These are phyloP conservation scores for Globisporangium carolinianum DNA, from an alignment of 352 stramenopile genomes.

Conservation along the genomic window DNA sequence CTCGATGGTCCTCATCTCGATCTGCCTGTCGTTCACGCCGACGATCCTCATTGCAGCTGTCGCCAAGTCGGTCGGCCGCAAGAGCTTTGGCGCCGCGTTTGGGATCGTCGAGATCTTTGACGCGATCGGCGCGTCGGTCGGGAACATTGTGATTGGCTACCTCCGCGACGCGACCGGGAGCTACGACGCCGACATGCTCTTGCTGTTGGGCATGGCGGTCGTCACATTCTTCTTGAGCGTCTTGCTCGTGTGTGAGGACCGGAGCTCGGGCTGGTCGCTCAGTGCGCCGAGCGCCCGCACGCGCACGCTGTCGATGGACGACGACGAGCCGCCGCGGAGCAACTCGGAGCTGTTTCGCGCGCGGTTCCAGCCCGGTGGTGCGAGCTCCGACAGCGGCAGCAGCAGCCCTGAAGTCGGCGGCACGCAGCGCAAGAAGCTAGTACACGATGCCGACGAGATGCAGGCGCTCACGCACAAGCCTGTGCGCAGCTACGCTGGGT, in stretches of 20 bases:
- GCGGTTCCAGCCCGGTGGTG: constrained; percentile 15
- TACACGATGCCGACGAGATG: constrained; percentile 1
- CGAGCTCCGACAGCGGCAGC: constrained; percentile 12
- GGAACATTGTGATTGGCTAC: constrained; percentile 83
- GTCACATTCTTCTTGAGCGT: constrained; percentile 65
- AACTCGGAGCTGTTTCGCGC: constrained; percentile 35
- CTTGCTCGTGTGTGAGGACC: constrained; percentile 58
- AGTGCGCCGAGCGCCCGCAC: constrained; percentile 46
- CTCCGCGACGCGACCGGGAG: constrained; percentile 72
- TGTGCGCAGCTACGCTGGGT: constrained; percentile 4
- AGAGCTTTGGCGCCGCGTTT: constrained; percentile 78
- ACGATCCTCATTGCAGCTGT: constrained; percentile 87
- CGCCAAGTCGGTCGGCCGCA: constrained; percentile 64
- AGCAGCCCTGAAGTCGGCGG: neutral
- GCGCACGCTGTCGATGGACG: constrained; percentile 49
- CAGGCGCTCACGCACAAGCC: constrained; percentile 3
- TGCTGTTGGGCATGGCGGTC: constrained; percentile 69
- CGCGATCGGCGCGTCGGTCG: constrained; percentile 70
- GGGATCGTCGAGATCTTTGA: constrained; percentile 85
- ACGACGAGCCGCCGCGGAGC: constrained; percentile 41
- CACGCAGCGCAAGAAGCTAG: neutral
- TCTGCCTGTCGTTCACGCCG: constrained; percentile 81
- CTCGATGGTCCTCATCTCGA: constrained; percentile 83
- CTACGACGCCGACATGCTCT: constrained; percentile 79
- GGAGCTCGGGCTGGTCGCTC: constrained; percentile 41